Conservation (phyloP, 495 filamentous ascomycete species). For the Hypoxylon fragiforme region DNA sequence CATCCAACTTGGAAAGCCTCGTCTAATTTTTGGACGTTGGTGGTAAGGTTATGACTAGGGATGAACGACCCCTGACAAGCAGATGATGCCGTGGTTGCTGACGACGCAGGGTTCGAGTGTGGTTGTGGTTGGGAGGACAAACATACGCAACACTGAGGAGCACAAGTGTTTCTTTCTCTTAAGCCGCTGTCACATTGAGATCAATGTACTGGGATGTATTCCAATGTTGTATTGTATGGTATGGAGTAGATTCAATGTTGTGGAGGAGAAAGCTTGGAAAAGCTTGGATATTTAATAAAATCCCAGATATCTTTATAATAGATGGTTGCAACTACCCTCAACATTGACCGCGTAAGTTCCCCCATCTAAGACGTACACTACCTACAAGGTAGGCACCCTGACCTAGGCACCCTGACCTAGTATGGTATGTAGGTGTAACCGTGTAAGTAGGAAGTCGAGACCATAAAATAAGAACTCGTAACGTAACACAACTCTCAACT, state of each 20-base stretch:
- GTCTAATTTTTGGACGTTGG: background rate
- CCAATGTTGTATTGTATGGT: no score
- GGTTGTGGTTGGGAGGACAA: background rate
- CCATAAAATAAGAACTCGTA: no score
- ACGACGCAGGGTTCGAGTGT: background rate
- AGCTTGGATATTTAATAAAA: constrained; percentile 31
- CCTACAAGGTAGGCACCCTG: no score
- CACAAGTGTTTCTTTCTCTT: background rate
- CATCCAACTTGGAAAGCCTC: background rate
- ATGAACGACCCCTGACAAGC: background rate
- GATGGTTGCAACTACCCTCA: constrained; percentile 6
- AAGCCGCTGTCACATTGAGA: background rate
- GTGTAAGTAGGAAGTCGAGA: no score
- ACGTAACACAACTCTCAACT: no score
- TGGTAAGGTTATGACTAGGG: constrained; percentile 22
- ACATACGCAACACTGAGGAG: no score
- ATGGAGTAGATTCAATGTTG: no score
- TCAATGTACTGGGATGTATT: no score
- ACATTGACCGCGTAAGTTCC: constrained; percentile 24
- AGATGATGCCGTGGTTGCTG: background rate
- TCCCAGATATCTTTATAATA: constrained; percentile 9
- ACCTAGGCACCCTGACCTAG: no score
- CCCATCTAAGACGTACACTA: background rate
- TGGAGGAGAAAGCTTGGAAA: no score
- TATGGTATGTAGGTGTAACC: no score